Conservation (phyloP, 805 yeast species). For the Lipomyces yamanashiensis region DNA sequence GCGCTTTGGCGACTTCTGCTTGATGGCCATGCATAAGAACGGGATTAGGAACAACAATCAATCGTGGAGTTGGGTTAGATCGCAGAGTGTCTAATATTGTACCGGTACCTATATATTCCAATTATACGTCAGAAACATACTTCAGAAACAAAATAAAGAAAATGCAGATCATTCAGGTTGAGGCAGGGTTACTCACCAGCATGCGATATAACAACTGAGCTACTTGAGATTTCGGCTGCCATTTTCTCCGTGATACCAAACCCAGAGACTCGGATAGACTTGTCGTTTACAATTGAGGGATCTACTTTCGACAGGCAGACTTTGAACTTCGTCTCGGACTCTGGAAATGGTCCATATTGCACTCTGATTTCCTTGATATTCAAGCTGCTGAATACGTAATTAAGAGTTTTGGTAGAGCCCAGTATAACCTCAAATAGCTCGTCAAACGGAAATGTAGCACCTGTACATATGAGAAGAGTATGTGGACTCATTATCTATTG, state of each 20-base stretch:
- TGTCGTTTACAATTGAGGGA: conserved; percentile 5
- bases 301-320: conserved; percentile 15
- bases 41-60: conserved; percentile 74
- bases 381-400: conserved; percentile 41
- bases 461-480: conserved; percentile 69
- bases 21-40: conserved; percentile 88
- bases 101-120: conserved; percentile 63
- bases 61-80: conserved; percentile 49
- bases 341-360: conserved; percentile 61
- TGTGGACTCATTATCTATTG: background rate
- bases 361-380: conserved; percentile 54
- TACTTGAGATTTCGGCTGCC: conserved; percentile 48
- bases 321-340: conserved; percentile 39
- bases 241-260: conserved; percentile 54
- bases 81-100: conserved; percentile 81
- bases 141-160: background rate
- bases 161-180: background rate
- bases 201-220: conserved; percentile 78
- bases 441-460: conserved; percentile 87
- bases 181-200: conserved; percentile 54
- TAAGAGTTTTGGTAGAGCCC: conserved; percentile 44
- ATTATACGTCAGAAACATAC: too few relatives aligned
- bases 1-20: conserved; percentile 68
- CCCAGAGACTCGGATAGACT: conserved; percentile 47
- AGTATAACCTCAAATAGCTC: conserved; percentile 57